Base-by-base conservation (phyloP, 257 asterid genomes). In the Jacaranda mimosifolia region DNA sequence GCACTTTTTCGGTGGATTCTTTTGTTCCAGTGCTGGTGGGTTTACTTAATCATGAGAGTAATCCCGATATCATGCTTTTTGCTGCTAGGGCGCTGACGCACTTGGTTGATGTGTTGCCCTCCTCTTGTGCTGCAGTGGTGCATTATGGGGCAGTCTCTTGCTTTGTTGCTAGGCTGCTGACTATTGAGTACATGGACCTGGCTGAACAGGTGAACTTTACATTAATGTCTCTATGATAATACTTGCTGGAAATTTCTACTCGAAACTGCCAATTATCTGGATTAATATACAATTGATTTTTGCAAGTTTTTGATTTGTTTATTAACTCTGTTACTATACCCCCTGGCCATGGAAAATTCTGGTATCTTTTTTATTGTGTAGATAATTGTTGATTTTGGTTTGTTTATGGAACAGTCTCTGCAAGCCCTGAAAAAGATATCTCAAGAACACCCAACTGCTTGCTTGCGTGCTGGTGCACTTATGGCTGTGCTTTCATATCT, bases 401-500 rank as follows among this genome's bases (percentile, higher is more conserved):
- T 80, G 65, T 58, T 66, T 26, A 26, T 71, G 79, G 62, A 65
- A 75, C 97, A 96, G 99, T 96, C 98, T 59, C 85, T 96, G 80
- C 99, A 96, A 92, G 99, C 98, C 63, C 81, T 96, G 84, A 96
- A 94, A 84, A 96, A 96, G 96, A 94, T 96, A 83, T 94, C 99
- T 18, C 97, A 88, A 85, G 99, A 93, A 60, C 97, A 94, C 80
- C 99, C 99, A 17, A 96, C 98, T 84, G 98, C 97, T 75, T 96
- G 99, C 86, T 86, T 96, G 87, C 89, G 98, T 18, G 98, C 98
- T 56, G 99, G 99, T 73, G 99, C 99, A 5, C 90, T 96, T 67
- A 96, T 96, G 98, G 99, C 99, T 12, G 99, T 96, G 83, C 97
- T 96, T 76, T 96, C 99, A 7, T 96, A 96, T 85, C 98, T 94